These are phyloP conservation scores for Neofusicoccum parvum DNA, from an alignment of 2,329 filamentous ascomycete species.

Conservation along the genomic window DNA sequence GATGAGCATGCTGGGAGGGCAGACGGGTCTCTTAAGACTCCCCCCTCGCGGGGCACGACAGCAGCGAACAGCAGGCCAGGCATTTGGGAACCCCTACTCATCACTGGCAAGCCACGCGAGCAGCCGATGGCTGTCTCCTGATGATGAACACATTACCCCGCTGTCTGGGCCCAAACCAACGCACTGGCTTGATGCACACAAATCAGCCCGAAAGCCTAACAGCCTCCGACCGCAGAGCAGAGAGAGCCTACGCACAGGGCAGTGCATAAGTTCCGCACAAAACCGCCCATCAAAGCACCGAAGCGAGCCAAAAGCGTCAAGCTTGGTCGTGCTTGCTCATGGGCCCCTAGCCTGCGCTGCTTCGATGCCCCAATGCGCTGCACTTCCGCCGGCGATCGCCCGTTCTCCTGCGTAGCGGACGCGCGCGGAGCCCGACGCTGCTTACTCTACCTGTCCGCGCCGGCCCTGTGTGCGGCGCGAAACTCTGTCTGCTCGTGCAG, in stretches of 20 bases:
- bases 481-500: no score
- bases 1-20: neutral
- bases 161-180: neutral
- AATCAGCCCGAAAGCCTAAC: neutral
- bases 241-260: no score
- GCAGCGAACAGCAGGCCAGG: neutral
- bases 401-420: neutral
- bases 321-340: neutral
- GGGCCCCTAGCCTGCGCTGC: neutral
- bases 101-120: neutral
- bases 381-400: constrained; percentile 2
- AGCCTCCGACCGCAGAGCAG: neutral
- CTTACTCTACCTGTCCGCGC: no score
- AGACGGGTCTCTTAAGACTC: constrained; percentile 5
- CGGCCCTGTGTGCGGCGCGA: no score
- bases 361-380: neutral
- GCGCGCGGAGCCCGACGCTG: neutral
- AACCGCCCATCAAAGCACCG: neutral
- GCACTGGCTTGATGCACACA: neutral
- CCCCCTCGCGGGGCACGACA: neutral
- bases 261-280: neutral
- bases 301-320: neutral
- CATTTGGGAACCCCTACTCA: neutral
- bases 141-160: constrained; percentile 22
- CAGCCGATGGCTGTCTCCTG: constrained; percentile 13